A percentile compares a stretch with the other conserved stretches of the same genome.
phyloP scores from a whole-genome alignment of 106 monocot species.

The Dendrobium catenatum region DNA sequence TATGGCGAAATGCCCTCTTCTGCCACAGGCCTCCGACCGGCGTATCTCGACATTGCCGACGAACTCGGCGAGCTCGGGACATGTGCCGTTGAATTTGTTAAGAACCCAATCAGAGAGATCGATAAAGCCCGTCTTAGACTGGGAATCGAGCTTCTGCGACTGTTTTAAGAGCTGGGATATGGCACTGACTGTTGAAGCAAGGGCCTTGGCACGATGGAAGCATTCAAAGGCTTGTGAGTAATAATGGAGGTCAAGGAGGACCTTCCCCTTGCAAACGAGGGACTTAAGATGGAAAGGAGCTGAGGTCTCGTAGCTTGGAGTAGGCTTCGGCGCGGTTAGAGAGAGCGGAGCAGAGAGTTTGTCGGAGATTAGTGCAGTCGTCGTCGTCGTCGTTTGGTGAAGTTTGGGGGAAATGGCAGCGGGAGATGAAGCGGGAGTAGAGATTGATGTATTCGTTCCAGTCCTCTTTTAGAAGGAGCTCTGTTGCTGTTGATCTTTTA shows the following conservation, averaged over 20 bases:
- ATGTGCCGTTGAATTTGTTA: no score
- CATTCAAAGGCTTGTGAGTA: constrained; percentile 52
- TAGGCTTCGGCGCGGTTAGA: constrained; percentile 71
- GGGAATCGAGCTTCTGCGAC: constrained; percentile 40
- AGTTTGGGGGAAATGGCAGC: not conserved
- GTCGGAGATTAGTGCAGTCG: constrained; percentile 19
- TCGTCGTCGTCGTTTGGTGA: not conserved
- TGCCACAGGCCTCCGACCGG: no score
- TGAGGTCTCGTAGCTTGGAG: constrained; percentile 24
- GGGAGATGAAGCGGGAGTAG: constrained; percentile 69
- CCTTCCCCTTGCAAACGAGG: constrained; percentile 58
- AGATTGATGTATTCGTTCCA: constrained; percentile 65
- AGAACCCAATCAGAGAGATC: no score
- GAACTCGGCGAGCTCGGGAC: no score
- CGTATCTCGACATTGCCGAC: no score
- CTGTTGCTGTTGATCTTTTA: constrained; percentile 32
- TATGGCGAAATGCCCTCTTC: no score
- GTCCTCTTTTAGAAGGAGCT: constrained; percentile 67
- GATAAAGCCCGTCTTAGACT: no score
- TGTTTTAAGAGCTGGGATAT: constrained; percentile 32
- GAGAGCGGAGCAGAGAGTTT: constrained; percentile 46
- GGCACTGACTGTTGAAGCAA: not conserved
- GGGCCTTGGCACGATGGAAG: constrained; percentile 30
- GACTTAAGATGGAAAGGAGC: constrained; percentile 39
- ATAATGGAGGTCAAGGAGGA: constrained; percentile 43